phyloP scores from a whole-genome alignment of 2,329 filamentous ascomycete species.

The Juglanconis sp. region DNA sequence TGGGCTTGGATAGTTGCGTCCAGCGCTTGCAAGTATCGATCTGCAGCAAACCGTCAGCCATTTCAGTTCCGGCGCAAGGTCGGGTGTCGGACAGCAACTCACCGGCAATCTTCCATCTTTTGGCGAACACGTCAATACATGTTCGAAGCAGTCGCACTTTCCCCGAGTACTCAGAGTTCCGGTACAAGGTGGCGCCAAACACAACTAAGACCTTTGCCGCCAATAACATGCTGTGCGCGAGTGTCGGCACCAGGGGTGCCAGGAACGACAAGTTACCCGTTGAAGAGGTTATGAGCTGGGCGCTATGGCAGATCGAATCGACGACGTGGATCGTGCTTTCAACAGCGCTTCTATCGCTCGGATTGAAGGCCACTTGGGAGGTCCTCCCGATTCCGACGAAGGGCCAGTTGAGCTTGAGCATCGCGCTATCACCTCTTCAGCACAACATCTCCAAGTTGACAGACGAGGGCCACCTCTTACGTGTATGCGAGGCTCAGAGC shows the following conservation, averaged over 20 bases:
- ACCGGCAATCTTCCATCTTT: conserved; percentile 29
- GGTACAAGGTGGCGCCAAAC: conserved; percentile 22
- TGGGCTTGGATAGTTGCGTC: conserved; percentile 12
- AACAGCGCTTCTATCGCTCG: conserved; percentile 16
- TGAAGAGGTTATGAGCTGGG: conserved; percentile 19
- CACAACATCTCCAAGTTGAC: conserved; percentile 3
- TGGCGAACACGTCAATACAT: conserved; percentile 20
- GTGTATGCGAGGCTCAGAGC: conserved; percentile 27
- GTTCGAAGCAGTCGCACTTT: conserved; percentile 24
- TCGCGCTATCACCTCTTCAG: conserved; percentile 22
- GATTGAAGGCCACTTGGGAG: conserved; percentile 5
- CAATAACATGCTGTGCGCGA: conserved; percentile 25
- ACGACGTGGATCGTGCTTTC: conserved; percentile 23
- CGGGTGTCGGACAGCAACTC: conserved; percentile 9
- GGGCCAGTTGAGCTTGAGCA: conserved; percentile 28
- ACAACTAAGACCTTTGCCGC: conserved; percentile 25
- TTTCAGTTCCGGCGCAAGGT: neutral
- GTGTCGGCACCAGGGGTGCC: conserved; percentile 22
- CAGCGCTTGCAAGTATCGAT: conserved; percentile 15
- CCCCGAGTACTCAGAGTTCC: conserved; percentile 21
- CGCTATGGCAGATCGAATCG: conserved; percentile 22
- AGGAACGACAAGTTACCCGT: conserved; percentile 9
- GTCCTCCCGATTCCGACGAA: conserved; percentile 20
- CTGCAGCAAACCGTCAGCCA: neutral
- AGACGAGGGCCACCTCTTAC: conserved; percentile 19